Conservation (phyloP, 2,329 filamentous ascomycete genomes). For the Alternaria infectoria region DNA sequence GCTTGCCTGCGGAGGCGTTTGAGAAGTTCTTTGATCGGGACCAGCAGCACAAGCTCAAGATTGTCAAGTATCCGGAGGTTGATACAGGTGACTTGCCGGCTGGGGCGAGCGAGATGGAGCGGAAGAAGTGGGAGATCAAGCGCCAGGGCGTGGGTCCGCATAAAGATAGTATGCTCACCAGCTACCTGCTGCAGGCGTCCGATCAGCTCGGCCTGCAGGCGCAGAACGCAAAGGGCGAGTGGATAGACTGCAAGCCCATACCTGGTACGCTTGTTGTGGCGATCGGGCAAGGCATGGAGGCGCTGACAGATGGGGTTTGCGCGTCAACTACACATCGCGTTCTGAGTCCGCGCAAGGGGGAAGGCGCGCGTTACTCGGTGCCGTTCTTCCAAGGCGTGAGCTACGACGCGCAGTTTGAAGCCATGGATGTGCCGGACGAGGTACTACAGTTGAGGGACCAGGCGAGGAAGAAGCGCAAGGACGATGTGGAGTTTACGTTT, state of each 20-base stretch:
- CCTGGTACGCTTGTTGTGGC: slow-evolving; percentile 82
- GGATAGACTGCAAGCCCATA: slow-evolving; percentile 83
- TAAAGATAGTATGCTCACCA: slow-evolving; percentile 84
- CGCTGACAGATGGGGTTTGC: slow-evolving; percentile 82
- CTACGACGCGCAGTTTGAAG: slow-evolving; percentile 79
- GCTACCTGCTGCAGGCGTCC: slow-evolving; percentile 80
- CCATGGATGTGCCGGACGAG: slow-evolving; percentile 71
- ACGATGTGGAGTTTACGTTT: slow-evolving; percentile 87
- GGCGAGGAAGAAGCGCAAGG: slow-evolving; percentile 65
- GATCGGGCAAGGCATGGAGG: slow-evolving; percentile 86
- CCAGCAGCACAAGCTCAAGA: slow-evolving; percentile 86
- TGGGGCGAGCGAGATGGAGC: slow-evolving; percentile 40
- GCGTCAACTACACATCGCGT: slow-evolving; percentile 83
- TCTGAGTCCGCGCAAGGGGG: slow-evolving; percentile 72
- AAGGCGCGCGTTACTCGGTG: slow-evolving; percentile 77
- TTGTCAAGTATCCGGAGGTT: slow-evolving; percentile 82
- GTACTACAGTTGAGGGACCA: slow-evolving; percentile 67
- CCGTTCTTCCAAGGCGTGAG: slow-evolving; percentile 90
- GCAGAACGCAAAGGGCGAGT: slow-evolving; percentile 77
- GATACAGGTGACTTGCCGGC: slow-evolving; percentile 38
- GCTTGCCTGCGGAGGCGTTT: slow-evolving; percentile 72
- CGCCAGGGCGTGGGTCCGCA: slow-evolving; percentile 74
- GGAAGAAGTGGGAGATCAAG: slow-evolving; percentile 59
- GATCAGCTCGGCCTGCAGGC: slow-evolving; percentile 80
- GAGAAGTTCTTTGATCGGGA: slow-evolving; percentile 75